phyloP scores from a whole-genome alignment of 805 yeast genomes.

The Komagataella populi region DNA sequence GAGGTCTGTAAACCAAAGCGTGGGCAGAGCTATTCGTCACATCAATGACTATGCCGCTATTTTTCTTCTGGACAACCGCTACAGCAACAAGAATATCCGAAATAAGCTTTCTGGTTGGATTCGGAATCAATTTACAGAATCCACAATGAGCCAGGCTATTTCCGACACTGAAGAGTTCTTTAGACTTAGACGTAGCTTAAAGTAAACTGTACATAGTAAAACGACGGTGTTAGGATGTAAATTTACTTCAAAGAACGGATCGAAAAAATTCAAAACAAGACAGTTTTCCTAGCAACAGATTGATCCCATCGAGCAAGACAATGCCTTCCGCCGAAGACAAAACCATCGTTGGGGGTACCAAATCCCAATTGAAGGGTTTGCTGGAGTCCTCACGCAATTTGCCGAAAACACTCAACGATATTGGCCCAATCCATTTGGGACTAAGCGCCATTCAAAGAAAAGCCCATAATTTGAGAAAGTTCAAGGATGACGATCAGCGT shows the following conservation, averaged over 20 bases:
- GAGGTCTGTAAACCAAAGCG: slow-evolving; percentile 85
- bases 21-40: slow-evolving; percentile 87
- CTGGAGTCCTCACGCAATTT: slow-evolving; percentile 66
- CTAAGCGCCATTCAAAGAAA: slow-evolving; percentile 64
- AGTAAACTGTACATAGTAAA: background rate
- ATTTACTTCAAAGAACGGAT: background rate
- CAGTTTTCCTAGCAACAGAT: background rate
- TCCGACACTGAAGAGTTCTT: background rate
- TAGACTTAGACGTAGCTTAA: background rate
- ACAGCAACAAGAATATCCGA: slow-evolving; percentile 26
- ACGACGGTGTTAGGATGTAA: background rate
- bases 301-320: background rate
- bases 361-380: slow-evolving; percentile 41
- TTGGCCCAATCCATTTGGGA: slow-evolving; percentile 74
- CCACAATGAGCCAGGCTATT: background rate
- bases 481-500: slow-evolving; percentile 21
- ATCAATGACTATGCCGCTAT: slow-evolving; percentile 68
- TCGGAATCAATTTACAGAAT: slow-evolving; percentile 18
- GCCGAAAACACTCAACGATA: slow-evolving; percentile 49
- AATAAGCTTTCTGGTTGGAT: slow-evolving; percentile 69
- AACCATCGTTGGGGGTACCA: background rate
- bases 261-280: background rate
- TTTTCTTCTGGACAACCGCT: slow-evolving; percentile 58
- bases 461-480: slow-evolving; percentile 43
- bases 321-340: background rate